phyloP scores from a whole-genome alignment of 2,329 filamentous ascomycete genomes.

The Trichophyton simii region DNA sequence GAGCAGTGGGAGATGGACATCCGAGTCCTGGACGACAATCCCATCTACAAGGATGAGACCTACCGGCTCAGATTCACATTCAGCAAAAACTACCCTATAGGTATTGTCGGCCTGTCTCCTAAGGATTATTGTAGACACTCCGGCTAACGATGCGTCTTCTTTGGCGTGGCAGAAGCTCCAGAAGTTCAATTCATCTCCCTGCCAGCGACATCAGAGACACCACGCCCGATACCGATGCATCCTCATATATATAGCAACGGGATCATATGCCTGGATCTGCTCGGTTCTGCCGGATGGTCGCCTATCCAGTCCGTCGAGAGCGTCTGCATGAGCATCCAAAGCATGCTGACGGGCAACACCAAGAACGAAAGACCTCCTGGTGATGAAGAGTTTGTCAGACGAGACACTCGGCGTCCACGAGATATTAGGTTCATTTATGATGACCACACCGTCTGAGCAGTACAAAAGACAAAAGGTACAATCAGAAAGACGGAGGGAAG shows the following conservation, averaged over 20 bases:
- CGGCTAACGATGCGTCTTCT: not conserved
- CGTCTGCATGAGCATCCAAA: constrained; percentile 93
- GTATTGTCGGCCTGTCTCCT: constrained; percentile 33
- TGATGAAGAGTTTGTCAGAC: constrained; percentile 75
- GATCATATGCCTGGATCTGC: constrained; percentile 91
- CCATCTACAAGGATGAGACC: constrained; percentile 65
- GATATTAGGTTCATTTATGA: constrained; percentile 94
- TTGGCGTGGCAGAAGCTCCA: constrained; percentile 56
- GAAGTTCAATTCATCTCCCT: constrained; percentile 78
- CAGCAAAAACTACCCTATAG: constrained; percentile 74
- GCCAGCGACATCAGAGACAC: constrained; percentile 27
- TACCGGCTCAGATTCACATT: constrained; percentile 86
- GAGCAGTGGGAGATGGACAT: constrained; percentile 91
- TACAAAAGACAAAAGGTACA: not conserved
- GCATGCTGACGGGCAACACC: constrained; percentile 91
- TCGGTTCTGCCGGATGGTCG: constrained; percentile 81
- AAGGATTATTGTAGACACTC: not conserved
- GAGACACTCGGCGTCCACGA: constrained; percentile 64
- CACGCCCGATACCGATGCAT: constrained; percentile 69
- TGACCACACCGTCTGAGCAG: constrained; percentile 44
- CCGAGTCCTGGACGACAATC: constrained; percentile 76
- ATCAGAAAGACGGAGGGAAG: not conserved
- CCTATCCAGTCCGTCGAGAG: constrained; percentile 96
- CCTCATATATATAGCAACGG: constrained; percentile 98
- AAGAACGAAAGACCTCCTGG: constrained; percentile 84